Percentiles rank a stretch among this genome's conserved stretches.
phyloP scores from a whole-genome alignment of 2,329 filamentous ascomycete species.

The Alternaria postmessia region DNA sequence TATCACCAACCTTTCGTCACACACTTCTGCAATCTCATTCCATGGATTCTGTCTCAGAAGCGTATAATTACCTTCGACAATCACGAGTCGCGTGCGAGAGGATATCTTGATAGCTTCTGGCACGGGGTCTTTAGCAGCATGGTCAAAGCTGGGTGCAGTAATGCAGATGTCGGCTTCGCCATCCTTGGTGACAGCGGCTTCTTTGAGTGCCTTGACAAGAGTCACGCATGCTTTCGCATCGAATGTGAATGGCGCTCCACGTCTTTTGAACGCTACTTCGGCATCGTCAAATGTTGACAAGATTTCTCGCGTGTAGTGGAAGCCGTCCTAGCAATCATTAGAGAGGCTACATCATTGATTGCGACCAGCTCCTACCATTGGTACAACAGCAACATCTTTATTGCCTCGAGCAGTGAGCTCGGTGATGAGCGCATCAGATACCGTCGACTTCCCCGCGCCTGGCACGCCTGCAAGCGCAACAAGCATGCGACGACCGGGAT shows the following conservation, averaged over 20 bases:
- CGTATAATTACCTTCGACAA: slow-evolving; percentile 40
- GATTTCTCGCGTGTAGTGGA: slow-evolving; percentile 32
- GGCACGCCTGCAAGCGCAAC: slow-evolving; percentile 40
- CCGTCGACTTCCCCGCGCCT: slow-evolving; percentile 39
- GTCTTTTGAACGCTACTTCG: slow-evolving; percentile 30
- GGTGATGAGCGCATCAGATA: slow-evolving; percentile 30
- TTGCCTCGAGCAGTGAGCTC: slow-evolving; percentile 30
- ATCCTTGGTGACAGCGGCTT: slow-evolving; percentile 24
- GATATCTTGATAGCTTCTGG: slow-evolving; percentile 28
- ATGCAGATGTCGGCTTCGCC: slow-evolving; percentile 25
- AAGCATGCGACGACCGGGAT: slow-evolving; percentile 32
- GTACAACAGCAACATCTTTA: slow-evolving; percentile 31
- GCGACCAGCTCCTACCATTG: slow-evolving; percentile 28
- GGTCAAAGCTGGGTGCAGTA: slow-evolving; percentile 36
- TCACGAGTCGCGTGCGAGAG: slow-evolving; percentile 30
- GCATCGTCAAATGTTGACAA: slow-evolving; percentile 30
- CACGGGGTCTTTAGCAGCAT: slow-evolving; percentile 35
- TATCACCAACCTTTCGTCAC: slow-evolving; percentile 28
- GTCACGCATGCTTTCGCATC: slow-evolving; percentile 30
- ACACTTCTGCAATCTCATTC: slow-evolving; percentile 24
- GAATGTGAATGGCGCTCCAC: slow-evolving; percentile 40
- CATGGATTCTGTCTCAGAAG: slow-evolving; percentile 33
- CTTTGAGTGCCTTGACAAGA: slow-evolving; percentile 25
- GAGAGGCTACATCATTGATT: neutral
- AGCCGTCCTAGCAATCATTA: slow-evolving; percentile 32